Evolutionary conservation across 2,329 filamentous ascomycete species (phyloP).

Genomic region (Trichoderma pleuroti): DNA sequence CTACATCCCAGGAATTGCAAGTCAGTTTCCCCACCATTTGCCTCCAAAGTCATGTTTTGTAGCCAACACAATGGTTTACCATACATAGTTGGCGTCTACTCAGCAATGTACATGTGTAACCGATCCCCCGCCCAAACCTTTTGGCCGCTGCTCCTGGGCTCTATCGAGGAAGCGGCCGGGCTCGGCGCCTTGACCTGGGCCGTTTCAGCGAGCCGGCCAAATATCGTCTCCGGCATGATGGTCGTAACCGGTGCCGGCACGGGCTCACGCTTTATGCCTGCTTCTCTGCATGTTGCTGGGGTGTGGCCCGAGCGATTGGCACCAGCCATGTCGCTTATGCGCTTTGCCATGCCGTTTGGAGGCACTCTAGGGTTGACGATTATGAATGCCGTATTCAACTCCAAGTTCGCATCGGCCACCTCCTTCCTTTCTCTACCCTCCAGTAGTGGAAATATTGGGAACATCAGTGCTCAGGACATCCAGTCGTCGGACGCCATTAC

Average conservation of each 20-base stretch:
- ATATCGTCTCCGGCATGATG: too few species aligned
- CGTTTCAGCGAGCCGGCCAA: too few species aligned
- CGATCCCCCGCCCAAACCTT: too few species aligned
- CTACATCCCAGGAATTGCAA: background rate
- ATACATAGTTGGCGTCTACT: background rate
- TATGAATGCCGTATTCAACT: background rate
- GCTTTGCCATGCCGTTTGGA: background rate
- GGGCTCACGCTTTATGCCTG: too few species aligned
- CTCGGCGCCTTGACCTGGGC: too few species aligned
- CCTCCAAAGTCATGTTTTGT: background rate
- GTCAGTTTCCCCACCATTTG: background rate
- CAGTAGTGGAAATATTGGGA: background rate
- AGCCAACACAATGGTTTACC: background rate
- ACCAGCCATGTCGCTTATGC: background rate
- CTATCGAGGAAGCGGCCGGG: too few species aligned
- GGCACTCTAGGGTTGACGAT: background rate
- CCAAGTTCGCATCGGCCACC: background rate
- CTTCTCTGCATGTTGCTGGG: too few species aligned
- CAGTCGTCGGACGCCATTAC: background rate
- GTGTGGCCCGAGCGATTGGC: too few species aligned
- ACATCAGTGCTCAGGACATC: background rate
- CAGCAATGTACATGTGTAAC: too few species aligned
- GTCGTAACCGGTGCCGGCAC: too few species aligned
- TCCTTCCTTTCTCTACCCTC: background rate
- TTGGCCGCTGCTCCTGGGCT: too few species aligned